These are phyloP conservation scores for Suillus subaureus DNA, from an alignment of 768 basidiomycete species.

Conservation along the genomic window DNA sequence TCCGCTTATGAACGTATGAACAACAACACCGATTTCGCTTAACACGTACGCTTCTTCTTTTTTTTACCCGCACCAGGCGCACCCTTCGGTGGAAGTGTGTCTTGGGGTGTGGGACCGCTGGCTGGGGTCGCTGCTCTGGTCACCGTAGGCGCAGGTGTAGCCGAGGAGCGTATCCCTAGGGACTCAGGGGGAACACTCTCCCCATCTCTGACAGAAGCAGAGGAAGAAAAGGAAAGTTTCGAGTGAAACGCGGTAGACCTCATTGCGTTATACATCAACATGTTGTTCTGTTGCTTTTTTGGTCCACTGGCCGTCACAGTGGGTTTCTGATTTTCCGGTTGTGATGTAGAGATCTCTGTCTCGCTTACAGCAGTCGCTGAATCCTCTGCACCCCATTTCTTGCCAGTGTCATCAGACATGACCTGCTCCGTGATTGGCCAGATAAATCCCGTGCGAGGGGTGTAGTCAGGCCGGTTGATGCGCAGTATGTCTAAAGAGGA, in stretches of 20 bases:
- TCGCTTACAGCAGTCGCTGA: conserved; percentile 24
- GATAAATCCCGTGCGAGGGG: conserved; percentile 78
- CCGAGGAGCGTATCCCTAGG: conserved; percentile 31
- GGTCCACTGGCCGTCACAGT: conserved; percentile 30
- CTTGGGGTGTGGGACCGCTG: conserved; percentile 45
- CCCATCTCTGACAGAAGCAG: conserved; percentile 31
- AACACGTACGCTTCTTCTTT: conserved; percentile 73
- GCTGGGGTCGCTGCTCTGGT: conserved; percentile 34
- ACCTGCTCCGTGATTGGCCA: conserved; percentile 79
- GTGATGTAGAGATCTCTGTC: conserved; percentile 14
- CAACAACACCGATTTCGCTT: background rate
- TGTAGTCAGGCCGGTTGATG: conserved; percentile 76
- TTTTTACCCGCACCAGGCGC: conserved; percentile 61
- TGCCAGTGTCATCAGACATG: conserved; percentile 40
- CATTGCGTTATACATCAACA: conserved; percentile 78
- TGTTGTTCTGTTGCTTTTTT: conserved; percentile 67
- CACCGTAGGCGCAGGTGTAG: conserved; percentile 38
- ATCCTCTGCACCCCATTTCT: conserved; percentile 42
- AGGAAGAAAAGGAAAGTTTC: conserved; percentile 50
- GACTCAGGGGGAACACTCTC: conserved; percentile 32
- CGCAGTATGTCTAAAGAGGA: conserved; percentile 76
- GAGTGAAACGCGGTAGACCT: conserved; percentile 75
- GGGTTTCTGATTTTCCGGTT: conserved; percentile 25
- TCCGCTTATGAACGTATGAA: background rate
- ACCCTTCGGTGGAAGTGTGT: conserved; percentile 45